Base-by-base conservation (phyloP, 2,329 filamentous ascomycete species). In the Trichoderma sp. region DNA sequence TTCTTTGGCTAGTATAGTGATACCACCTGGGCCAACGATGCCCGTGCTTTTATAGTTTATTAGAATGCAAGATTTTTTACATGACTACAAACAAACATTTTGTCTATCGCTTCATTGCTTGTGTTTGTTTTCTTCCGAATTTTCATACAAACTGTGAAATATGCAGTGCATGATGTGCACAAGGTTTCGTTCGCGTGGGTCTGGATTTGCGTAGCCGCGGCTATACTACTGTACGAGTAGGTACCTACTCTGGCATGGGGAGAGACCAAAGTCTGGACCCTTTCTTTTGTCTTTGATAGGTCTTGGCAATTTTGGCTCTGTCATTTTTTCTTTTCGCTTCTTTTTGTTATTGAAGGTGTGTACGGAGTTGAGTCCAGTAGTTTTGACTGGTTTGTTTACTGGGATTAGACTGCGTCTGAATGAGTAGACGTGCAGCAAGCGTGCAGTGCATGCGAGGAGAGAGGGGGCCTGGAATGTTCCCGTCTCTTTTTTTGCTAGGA, bases 11-110 rank as follows among this genome's bases (percentile, higher is more conserved):
- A 68, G 45, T 68, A 72, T 75, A 75, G 66, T 75, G 74, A 75
- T 75, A 75, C 74, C 74, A 75, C 65, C 63, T 67, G 60, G 73
- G 73, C 73, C 38, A 24, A 24, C 16, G 27, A 69, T 64, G 65
- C 33, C 71, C 41, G 14, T 74, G 33, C 24, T 64, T 75, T 62
- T 27, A 64, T 45, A 45, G 41, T 18, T 31, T 50, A 45, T 75
- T 68, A 75, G 73, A 75, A 75, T 69, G 27, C 53, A 38, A 66
- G 24, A n/a, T 24, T 59, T 35, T 56, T 73, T n/a, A n/a, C 21
- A 65, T 65, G 60, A 56, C 41, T 31, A 62, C 67, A 69, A 16
- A 29, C 33, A 65, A 31, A 50, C 16, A 50, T 7, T 50, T 38
- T 12, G 4, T n/a, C n/a, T 18, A 45, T 21, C 11, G 45, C 18